Evolutionary conservation across 306 rosid genomes (phyloP), one percentile per base, ranked within the genome.

Genomic region (Lathyrus sativus): DNA sequence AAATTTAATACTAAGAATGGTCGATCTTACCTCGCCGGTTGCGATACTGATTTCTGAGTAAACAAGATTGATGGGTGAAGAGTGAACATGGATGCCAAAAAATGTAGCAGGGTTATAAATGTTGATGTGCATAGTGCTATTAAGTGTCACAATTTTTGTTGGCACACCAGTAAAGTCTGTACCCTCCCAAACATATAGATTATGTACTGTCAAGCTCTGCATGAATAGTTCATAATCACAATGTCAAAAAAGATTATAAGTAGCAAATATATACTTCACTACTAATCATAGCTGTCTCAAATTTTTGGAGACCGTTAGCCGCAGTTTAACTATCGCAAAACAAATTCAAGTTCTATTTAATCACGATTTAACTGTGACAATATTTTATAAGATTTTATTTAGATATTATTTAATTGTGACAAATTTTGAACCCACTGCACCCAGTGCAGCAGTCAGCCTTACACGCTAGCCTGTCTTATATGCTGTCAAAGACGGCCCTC

Each of bases 31-130:
- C 95, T 84, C 87, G 59, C 99, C 99, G 54, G 88, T 82, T 15
- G 97, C 96, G 26, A 90, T 83, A 37, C 88, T 51, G 74, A 93
- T 88, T 55, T 88, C 95, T 4, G 88, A 85, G 73, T 83, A 93
- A 49, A 85, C 61, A 51, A 93, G 96, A 76, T 73, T 80, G 80
- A 88, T 70, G 42, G 92, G 84, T 4, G 87, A 46, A 62, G 95
- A 88, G 86, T 80, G 88, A 0, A 93, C 95, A 62, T 93, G 97
- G 28, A 93, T 93, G 29, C 99, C 99, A 71, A 90, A 93, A 57
- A 88, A 78, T 6, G 97, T 82, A 55, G 99, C 95, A 56, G 99
- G 93, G 70, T 93, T 93, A 76, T 84, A 89, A 4, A 93, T 84
- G 59, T 48, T 87, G 73, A 93, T 79, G 73, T 67, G 82, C 43